Evolutionary conservation across 768 basidiomycete species (phyloP), one percentile per base, ranked within the genome.

Genomic region (Rhizopogon roseolus): DNA sequence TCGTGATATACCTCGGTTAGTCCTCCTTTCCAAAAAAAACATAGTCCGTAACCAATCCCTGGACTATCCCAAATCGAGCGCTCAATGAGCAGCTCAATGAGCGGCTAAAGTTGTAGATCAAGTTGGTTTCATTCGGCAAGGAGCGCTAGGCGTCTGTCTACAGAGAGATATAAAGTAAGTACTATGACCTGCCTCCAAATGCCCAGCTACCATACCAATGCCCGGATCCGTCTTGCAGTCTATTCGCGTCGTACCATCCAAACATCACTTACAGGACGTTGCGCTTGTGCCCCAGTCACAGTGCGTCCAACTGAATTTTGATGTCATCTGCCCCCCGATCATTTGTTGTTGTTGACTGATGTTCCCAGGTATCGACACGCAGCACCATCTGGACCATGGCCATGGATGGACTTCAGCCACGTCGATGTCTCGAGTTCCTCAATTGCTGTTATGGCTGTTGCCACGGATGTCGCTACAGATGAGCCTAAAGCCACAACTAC

Each of bases 321-420:
- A 5, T 11, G 34, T 36, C 13, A 5, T 6, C 0, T 36, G 34
- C 4, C 11, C 5, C 5, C 5, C 34, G 5, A 11, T 16, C 8
- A n/a, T 8, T 8, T 32, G n/a, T 32, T 7, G 29, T 11, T 22
- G 4, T 10, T 2, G 9, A 48, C 46, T 22, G 13, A 22, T 19
- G 8, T 4, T 32, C 19, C 19, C 32, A 59, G 60, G 6, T 61
- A 62, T 52, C 52, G 62, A 16, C 61, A 62, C 29, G 61, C 60
- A 4, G 55, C 59, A n/a, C 62, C 63, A 9, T 61, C 61, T 22
- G 69, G 66, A 6, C 71, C 67, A 11, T 72, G 71, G 70, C 69
- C 69, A 14, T 72, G 71, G 71, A 59, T 57, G 55, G 60, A 62
- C 32, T 53, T 63, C 5, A 32, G 34, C n/a, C 52, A 36, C 10